A percentile compares a stretch with the other conserved stretches of the same genome.
Conservation (phyloP, 306 rosid genomes). For the Quercus gilva region DNA sequence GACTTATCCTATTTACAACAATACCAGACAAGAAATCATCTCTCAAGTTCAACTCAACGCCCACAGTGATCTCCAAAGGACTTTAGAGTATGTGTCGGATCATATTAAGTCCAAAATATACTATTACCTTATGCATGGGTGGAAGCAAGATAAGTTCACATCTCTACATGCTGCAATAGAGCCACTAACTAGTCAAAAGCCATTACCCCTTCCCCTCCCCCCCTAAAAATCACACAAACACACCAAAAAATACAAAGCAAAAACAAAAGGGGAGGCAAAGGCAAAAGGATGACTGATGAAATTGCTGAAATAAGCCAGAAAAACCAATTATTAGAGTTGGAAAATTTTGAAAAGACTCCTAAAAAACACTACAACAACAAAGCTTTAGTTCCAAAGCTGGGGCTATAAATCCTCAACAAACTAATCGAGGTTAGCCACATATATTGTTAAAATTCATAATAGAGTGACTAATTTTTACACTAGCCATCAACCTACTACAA, state of each 20-base stretch:
- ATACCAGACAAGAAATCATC: not conserved
- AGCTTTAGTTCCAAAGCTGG: no score
- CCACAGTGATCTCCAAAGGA: not conserved
- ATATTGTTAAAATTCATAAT: no score
- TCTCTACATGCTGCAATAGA: not conserved
- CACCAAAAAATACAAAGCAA: not conserved
- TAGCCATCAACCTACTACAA: no score
- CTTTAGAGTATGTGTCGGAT: not conserved
- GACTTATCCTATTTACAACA: not conserved
- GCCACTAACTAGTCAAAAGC: not conserved
- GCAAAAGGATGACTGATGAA: not conserved
- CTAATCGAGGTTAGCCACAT: no score
- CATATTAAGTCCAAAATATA: not conserved
- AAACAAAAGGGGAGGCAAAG: not conserved
- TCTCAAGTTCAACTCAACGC: not conserved
- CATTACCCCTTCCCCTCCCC: no score
- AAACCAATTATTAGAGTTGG: not conserved
- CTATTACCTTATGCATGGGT: not conserved
- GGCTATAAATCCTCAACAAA: no score
- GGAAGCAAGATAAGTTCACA: not conserved
- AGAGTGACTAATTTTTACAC: no score
- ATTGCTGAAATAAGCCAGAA: not conserved
- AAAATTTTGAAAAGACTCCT: not conserved
- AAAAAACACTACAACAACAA: not conserved
- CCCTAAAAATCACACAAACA: no score